These are phyloP conservation scores for Penicillium sp. DNA, from an alignment of 2,329 filamentous ascomycete genomes.

Conservation along the genomic window DNA sequence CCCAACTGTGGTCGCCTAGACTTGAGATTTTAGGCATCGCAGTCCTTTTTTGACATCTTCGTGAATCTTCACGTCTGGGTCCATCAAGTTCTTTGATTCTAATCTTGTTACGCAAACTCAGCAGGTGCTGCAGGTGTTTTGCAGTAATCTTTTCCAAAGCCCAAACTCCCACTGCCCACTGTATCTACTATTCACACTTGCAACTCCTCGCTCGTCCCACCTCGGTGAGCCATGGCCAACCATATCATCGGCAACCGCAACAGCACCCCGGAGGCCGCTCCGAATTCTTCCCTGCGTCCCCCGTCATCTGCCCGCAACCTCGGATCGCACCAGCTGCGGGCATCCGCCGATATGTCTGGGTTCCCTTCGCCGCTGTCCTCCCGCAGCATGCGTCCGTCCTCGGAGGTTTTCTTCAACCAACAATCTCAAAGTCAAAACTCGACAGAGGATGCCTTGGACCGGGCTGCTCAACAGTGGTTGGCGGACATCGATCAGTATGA, in stretches of 20 bases:
- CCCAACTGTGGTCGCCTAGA: constrained; percentile 41
- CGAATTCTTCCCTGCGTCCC: constrained; percentile 79
- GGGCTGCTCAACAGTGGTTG: constrained; percentile 97
- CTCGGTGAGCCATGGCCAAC: constrained; percentile 59
- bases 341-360: constrained; percentile 93
- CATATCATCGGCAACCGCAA: constrained; percentile 84
- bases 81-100: constrained; percentile 28
- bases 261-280: constrained; percentile 86
- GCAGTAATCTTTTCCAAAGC: constrained; percentile 45
- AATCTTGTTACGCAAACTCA: constrained; percentile 58
- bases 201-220: constrained; percentile 12
- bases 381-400: constrained; percentile 86
- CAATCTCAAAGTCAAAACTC: constrained; percentile 70
- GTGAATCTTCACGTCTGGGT: constrained; percentile 25
- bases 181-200: constrained; percentile 43
- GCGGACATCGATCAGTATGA: constrained; percentile 99
- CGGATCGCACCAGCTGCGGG: constrained; percentile 83
- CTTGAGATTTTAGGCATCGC: constrained; percentile 37
- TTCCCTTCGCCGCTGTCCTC: constrained; percentile 74
- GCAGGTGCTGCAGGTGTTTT: constrained; percentile 79
- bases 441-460: constrained; percentile 85
- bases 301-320: constrained; percentile 82
- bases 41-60: constrained; percentile 28
- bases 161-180: constrained; percentile 31
- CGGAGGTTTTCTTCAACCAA: constrained; percentile 88